Percentiles rank a stretch among this genome's conserved stretches.
phyloP scores from a whole-genome alignment of 345 rosid species.

The Hibiscus trionum region DNA sequence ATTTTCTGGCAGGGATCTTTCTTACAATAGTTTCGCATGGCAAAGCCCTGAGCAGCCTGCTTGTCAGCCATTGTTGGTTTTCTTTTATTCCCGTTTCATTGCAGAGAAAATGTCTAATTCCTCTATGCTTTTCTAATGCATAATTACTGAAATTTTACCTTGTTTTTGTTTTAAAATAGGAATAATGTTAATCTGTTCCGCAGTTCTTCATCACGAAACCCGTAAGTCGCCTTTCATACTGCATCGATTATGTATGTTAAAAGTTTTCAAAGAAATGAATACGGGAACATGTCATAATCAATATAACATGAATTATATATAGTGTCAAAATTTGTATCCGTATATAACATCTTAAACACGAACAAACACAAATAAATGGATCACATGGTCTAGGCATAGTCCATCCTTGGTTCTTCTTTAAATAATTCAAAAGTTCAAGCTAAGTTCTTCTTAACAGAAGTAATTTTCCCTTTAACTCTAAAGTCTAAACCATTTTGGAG shows the following conservation, averaged over 20 bases:
- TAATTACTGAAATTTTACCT: neutral
- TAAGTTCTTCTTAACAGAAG: neutral
- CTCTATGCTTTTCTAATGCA: conserved; percentile 3
- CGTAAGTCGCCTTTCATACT: conserved; percentile 32
- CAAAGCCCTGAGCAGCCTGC: conserved; percentile 22
- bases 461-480: neutral
- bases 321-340: neutral
- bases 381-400: neutral
- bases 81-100: neutral
- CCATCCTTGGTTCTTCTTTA: neutral
- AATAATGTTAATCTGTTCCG: conserved; percentile 53
- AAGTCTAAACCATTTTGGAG: too few relatives aligned
- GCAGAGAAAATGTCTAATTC: neutral
- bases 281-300: neutral
- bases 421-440: neutral
- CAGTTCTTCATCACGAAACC: conserved; percentile 31
- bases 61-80: conserved; percentile 22
- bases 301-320: neutral
- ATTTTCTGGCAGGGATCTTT: conserved; percentile 29
- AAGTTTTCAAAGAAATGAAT: neutral
- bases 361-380: neutral
- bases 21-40: conserved; percentile 27
- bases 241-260: neutral
- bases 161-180: conserved; percentile 21
- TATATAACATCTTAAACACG: neutral